phyloP scores from a whole-genome alignment of 2,329 filamentous ascomycete genomes.

The Fusarium hostae region DNA sequence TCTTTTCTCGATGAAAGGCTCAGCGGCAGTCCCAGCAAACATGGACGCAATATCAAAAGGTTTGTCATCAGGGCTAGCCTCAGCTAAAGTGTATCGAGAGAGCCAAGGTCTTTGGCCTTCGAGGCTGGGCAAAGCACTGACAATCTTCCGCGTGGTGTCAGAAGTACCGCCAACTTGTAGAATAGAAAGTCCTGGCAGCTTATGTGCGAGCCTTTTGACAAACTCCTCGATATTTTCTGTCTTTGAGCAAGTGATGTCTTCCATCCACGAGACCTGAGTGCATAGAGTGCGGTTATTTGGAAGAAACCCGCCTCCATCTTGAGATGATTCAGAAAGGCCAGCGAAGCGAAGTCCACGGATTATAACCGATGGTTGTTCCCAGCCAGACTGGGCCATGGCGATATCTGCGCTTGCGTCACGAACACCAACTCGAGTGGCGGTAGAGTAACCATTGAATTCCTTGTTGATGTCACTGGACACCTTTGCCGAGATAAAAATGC shows the following conservation, averaged over 20 bases:
- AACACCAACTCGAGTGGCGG: slow-evolving; percentile 49
- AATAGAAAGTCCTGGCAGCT: slow-evolving; percentile 52
- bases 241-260: slow-evolving; percentile 48
- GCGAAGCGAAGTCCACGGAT: slow-evolving; percentile 60
- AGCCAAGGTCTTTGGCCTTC: slow-evolving; percentile 48
- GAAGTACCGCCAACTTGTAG: slow-evolving; percentile 52
- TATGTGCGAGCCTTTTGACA: slow-evolving; percentile 52
- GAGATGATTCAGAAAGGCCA: slow-evolving; percentile 45
- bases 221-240: slow-evolving; percentile 41
- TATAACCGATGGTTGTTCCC: slow-evolving; percentile 51
- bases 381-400: slow-evolving; percentile 53
- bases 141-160: slow-evolving; percentile 33
- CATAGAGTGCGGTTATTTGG: slow-evolving; percentile 62
- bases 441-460: slow-evolving; percentile 56
- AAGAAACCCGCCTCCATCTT: slow-evolving; percentile 52
- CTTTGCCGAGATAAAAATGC: slow-evolving; percentile 58
- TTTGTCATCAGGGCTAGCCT: slow-evolving; percentile 3
- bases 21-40: slow-evolving; percentile 26
- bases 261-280: slow-evolving; percentile 60
- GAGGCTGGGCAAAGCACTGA: slow-evolving; percentile 43
- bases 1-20: slow-evolving; percentile 47
- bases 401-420: slow-evolving; percentile 57
- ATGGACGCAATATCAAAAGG: slow-evolving; percentile 2
- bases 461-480: slow-evolving; percentile 48
- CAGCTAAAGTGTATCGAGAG: slow-evolving; percentile 48